Base-by-base conservation (phyloP, 2,329 filamentous ascomycete genomes). In the Fusarium newnesense region DNA sequence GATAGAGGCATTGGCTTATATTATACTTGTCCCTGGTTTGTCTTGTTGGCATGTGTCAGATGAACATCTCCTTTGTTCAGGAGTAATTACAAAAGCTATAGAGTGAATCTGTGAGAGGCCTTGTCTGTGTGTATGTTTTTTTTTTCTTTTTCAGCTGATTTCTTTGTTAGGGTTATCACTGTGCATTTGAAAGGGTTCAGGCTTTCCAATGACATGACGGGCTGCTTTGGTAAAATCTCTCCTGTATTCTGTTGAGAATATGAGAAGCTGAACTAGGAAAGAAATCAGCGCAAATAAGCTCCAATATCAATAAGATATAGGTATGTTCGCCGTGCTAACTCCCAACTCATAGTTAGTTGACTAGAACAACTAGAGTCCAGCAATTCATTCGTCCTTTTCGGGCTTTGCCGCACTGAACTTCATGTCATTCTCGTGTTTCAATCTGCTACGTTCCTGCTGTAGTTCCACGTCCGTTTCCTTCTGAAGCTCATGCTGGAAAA, bases 41-140 rank as follows among this genome's bases (percentile, higher is more conserved):
- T 37, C n/a, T 21, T 28, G 11, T 16, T 16, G 16, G 28, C 32
- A 40, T 16, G 21, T 34, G 9, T 19, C 21, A 9, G n/a, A 43
- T 28, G 30, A 42, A 62, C 47, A 54, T 49, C 6, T 26, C 21
- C 47, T 68, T 62, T 68, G 64, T 68, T 68, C 47, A 15, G 50
- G 19, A 15, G 36, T 12, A 24, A 26, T 24, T 11, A 30, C 28
- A 18, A 18, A 28, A 18, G 15, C 19, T n/a, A 43, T 16, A 16
- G 34, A 21, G 34, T 53, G 13, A 21, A 39, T 39, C 19, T 39
- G 24, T 13, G 18, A 28, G 34, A 21, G 7, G 24, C n/a, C 16
- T 44, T 58, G n/a, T 13, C 16, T 34, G 30, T 13, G 9, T 16
- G 24, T 36, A n/a, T 30, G n/a, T 34, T 40, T 13, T 11, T 40